These are phyloP conservation scores for Ambrosia hybrid DNA, from an alignment of 140 eudicot species.

Conservation along the genomic window DNA sequence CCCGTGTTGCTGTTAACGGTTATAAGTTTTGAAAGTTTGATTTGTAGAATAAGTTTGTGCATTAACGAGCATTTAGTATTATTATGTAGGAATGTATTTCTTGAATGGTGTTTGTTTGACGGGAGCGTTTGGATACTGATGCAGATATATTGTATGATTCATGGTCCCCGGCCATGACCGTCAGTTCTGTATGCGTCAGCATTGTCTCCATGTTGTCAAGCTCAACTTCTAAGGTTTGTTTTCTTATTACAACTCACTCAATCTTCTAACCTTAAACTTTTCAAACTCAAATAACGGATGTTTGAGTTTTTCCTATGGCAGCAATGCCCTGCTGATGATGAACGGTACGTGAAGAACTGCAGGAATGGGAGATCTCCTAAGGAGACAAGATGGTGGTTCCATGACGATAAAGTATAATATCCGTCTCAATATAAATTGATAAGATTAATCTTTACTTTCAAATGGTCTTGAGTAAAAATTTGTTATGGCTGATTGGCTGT, in stretches of 20 bases:
- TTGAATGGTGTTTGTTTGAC: constrained; percentile 8
- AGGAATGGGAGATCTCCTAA: constrained; percentile 93
- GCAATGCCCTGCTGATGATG: constrained; percentile 93
- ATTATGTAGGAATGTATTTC: not conserved
- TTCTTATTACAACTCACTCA: not conserved
- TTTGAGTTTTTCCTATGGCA: constrained; percentile 30
- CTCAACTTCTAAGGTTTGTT: constrained; percentile 57
- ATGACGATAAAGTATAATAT: constrained; percentile 79
- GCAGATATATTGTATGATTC: constrained; percentile 81
- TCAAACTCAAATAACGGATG: not conserved
- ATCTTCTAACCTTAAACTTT: not conserved
- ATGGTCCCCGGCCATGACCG: constrained; percentile 87
- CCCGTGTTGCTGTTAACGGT: not conserved
- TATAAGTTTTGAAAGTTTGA: not conserved
- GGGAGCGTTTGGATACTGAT: not conserved
- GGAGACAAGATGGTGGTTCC: constrained; percentile 99
- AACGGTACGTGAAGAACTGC: constrained; percentile 91
- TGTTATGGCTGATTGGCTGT: constrained; percentile 9
- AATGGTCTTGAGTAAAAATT: constrained; percentile 21
- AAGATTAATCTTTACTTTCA: constrained; percentile 20
- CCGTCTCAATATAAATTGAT: constrained; percentile 15
- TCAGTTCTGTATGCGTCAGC: constrained; percentile 73
- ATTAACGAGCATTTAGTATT: not conserved
- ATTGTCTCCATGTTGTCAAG: constrained; percentile 75
- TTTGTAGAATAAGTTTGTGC: constrained; percentile 1